These are phyloP conservation scores for Suillus subalutaceus DNA, from an alignment of 768 basidiomycete species.

Conservation along the genomic window DNA sequence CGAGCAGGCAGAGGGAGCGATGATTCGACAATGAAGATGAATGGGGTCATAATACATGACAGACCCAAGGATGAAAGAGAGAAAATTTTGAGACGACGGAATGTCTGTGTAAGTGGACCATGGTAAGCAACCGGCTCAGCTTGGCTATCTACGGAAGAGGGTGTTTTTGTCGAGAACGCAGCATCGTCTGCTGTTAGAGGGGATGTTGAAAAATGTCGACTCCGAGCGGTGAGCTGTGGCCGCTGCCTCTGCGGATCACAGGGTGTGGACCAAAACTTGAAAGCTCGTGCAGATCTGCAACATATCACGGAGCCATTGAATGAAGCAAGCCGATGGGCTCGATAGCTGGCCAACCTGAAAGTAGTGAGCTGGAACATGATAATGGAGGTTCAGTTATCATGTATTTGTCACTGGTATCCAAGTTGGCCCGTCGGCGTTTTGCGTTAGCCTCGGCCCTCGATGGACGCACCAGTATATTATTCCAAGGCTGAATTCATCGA, in stretches of 20 bases:
- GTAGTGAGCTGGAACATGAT: neutral
- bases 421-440: neutral
- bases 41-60: conserved; percentile 69
- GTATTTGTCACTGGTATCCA: neutral
- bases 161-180: conserved; percentile 9
- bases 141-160: conserved; percentile 9
- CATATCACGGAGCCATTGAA: neutral
- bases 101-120: conserved; percentile 74
- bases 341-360: neutral
- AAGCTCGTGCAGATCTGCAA: neutral
- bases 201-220: conserved; percentile 16
- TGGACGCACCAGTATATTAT: conserved; percentile 81
- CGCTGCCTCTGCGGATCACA: conserved; percentile 12
- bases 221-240: conserved; percentile 15
- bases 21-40: conserved; percentile 83
- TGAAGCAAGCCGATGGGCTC: neutral
- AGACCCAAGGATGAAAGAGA: conserved; percentile 78
- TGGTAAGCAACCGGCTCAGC: conserved; percentile 49
- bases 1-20: conserved; percentile 72
- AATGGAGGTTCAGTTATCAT: neutral
- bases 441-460: conserved; percentile 23
- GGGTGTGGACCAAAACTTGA: neutral
- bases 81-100: conserved; percentile 80
- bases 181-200: conserved; percentile 10
- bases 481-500: conserved; percentile 86